These are phyloP conservation scores for Sporisorium exsertum DNA, from an alignment of 1,284 basidiomycete genomes.

Conservation along the genomic window DNA sequence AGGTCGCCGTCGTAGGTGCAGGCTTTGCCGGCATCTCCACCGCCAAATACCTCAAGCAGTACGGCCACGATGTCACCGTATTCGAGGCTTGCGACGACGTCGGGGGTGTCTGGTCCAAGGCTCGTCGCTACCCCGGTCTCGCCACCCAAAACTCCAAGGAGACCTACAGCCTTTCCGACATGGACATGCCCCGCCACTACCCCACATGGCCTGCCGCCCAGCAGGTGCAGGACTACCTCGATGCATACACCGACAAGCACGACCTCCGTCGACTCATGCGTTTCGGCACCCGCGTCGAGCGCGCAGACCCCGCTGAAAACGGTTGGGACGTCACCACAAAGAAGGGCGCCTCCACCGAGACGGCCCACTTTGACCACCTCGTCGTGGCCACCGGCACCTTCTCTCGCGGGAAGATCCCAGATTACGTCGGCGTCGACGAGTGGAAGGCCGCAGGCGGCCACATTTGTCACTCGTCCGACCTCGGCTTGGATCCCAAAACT, in stretches of 20 bases:
- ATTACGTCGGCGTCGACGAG: constrained; percentile 44
- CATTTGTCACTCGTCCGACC: constrained; percentile 51
- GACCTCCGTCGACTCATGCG: constrained; percentile 37
- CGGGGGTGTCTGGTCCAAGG: constrained; percentile 53
- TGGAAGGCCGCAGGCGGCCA: constrained; percentile 50
- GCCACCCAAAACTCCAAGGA: constrained; percentile 62
- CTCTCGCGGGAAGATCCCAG: constrained; percentile 49
- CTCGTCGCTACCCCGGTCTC: constrained; percentile 56
- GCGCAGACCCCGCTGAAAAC: constrained; percentile 15
- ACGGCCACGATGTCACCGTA: constrained; percentile 48
- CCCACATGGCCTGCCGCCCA: constrained; percentile 57
- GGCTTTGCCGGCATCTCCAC: constrained; percentile 54
- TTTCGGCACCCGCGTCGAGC: constrained; percentile 42
- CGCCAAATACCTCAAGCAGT: constrained; percentile 49
- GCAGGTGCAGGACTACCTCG: constrained; percentile 60
- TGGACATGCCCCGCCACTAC: constrained; percentile 59
- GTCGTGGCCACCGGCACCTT: constrained; percentile 60
- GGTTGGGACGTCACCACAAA: constrained; percentile 36
- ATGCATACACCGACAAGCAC: constrained; percentile 52
- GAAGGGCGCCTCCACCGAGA: background rate
- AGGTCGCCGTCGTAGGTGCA: constrained; percentile 48
- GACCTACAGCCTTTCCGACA: constrained; percentile 57
- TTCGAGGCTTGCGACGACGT: constrained; percentile 45
- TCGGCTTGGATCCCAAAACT: constrained; percentile 28
- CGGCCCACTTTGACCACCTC: constrained; percentile 34